Percentiles rank a stretch among this genome's conserved stretches.
phyloP scores from a whole-genome alignment of 768 basidiomycete genomes.

The Tephrocybe sp. region DNA sequence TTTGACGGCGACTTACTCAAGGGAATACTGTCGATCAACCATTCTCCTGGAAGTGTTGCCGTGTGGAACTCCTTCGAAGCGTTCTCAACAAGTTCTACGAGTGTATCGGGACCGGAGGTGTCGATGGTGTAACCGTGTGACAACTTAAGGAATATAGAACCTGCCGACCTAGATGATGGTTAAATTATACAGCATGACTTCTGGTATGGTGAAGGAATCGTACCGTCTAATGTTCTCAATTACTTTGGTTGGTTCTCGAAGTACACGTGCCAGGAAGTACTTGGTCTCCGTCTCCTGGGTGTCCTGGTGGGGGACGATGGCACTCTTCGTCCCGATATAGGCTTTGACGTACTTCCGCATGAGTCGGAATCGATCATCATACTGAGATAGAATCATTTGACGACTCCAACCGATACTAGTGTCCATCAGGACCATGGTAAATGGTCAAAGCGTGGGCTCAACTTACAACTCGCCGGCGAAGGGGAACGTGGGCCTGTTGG shows the following conservation, averaged over 20 bases:
- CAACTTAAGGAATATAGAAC: constrained; percentile 19
- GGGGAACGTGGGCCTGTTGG: constrained; percentile 17
- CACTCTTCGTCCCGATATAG: constrained; percentile 16
- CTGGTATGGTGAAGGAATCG: neutral
- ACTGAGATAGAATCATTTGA: constrained; percentile 22
- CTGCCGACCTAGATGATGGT: constrained; percentile 7
- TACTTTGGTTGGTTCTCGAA: constrained; percentile 10
- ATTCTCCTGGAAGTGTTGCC: constrained; percentile 14
- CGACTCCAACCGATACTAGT: constrained; percentile 18
- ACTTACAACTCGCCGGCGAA: constrained; percentile 18
- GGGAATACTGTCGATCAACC: constrained; percentile 14
- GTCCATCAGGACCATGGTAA: neutral
- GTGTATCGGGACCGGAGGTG: constrained; percentile 7
- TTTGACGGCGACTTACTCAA: constrained; percentile 5
- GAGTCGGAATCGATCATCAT: constrained; percentile 18
- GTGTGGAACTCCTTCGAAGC: constrained; percentile 13
- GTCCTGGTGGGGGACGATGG: constrained; percentile 7
- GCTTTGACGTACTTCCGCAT: constrained; percentile 19
- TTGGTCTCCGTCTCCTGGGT: constrained; percentile 15
- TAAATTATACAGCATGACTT: no score
- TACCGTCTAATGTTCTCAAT: constrained; percentile 17
- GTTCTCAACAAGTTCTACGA: constrained; percentile 8
- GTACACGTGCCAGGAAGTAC: constrained; percentile 17
- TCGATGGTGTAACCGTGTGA: constrained; percentile 20
- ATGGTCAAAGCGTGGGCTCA: neutral